Conservation (phyloP, 164 flowering plant genomes). For the Macadamia tetraphylla region DNA sequence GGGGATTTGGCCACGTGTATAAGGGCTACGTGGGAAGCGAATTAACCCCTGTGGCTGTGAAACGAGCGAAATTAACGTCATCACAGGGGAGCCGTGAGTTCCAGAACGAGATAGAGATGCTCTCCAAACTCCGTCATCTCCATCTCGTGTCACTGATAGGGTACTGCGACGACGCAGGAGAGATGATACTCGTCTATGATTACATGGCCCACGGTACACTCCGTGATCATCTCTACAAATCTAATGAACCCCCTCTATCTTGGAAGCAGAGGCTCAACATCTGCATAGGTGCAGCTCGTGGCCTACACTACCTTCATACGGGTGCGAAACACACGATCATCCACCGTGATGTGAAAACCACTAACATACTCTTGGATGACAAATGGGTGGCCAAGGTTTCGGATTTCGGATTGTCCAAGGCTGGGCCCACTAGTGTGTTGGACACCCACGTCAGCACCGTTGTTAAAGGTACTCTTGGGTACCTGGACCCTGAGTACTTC, state of each 20-base stretch:
- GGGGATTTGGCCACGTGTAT: constrained; percentile 13
- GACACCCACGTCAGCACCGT: neutral
- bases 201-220: too few relatives aligned
- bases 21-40: constrained; percentile 8
- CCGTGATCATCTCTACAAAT: too few relatives aligned
- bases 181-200: too few relatives aligned
- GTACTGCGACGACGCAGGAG: constrained; percentile 6
- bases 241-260: neutral
- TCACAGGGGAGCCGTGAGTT: constrained; percentile 15
- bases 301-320: too few relatives aligned
- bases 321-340: too few relatives aligned
- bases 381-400: constrained; percentile 19
- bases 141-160: constrained; percentile 15
- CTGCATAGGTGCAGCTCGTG: neutral
- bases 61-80: constrained; percentile 13
- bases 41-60: constrained; percentile 9
- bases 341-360: too few relatives aligned
- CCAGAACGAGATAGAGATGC: constrained; percentile 12
- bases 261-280: constrained; percentile 15
- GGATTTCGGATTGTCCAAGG: constrained; percentile 16
- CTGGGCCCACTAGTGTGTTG: neutral
- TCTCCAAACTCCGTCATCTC: constrained; percentile 5
- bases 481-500: too few relatives aligned
- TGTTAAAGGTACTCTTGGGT: too few relatives aligned
- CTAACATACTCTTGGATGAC: constrained; percentile 6